Evolutionary conservation across 805 yeast genomes (phyloP).

Genomic region (Komagataella pastoris): DNA sequence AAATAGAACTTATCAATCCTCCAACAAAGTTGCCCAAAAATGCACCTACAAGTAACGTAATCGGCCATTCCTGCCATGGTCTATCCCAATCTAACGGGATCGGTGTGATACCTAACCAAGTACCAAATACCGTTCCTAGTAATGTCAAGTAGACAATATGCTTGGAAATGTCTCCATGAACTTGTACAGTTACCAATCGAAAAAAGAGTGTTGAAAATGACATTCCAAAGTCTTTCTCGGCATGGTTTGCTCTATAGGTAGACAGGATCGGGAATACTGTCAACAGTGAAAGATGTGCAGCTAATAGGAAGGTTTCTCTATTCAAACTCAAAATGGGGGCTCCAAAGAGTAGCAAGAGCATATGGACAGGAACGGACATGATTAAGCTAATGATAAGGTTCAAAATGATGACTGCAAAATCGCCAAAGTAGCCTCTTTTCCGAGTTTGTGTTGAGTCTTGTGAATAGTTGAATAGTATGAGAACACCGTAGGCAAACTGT

Average conservation of each 20-base stretch:
- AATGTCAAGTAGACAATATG: conserved; percentile 23
- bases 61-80: conserved; percentile 95
- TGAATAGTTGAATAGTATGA: conserved; percentile 15
- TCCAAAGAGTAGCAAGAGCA: conserved; percentile 50
- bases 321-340: conserved; percentile 55
- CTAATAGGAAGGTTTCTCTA: conserved; percentile 42
- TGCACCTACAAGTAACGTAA: conserved; percentile 70
- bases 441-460: conserved; percentile 3
- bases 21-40: conserved; percentile 66
- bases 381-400: background rate
- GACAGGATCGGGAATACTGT: conserved; percentile 53
- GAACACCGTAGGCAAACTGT: conserved; percentile 21
- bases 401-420: conserved; percentile 14
- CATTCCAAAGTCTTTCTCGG: conserved; percentile 8
- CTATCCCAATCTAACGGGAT: conserved; percentile 97
- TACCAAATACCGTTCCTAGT: conserved; percentile 41
- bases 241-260: conserved; percentile 28
- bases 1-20: background rate
- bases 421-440: conserved; percentile 5
- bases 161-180: conserved; percentile 11
- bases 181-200: conserved; percentile 15
- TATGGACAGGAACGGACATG: conserved; percentile 18
- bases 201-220: conserved; percentile 11
- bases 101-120: conserved; percentile 90
- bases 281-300: conserved; percentile 49